Conservation (phyloP, 1,139 yeast species). For the Suhomyces atakaporum region DNA sequence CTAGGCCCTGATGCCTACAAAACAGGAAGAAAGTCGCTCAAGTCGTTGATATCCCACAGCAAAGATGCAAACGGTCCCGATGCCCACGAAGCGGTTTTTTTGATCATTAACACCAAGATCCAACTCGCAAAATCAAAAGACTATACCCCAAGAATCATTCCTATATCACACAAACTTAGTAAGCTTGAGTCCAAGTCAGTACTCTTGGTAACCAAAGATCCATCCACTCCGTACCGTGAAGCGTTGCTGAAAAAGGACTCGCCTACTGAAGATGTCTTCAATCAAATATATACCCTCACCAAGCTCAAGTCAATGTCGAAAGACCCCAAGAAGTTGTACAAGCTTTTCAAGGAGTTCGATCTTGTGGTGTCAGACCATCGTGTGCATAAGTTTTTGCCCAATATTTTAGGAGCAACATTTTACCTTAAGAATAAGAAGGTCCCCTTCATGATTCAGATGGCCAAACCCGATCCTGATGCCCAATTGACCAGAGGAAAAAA, state of each 20-base stretch:
- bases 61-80: slow-evolving; percentile 19
- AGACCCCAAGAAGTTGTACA: slow-evolving; percentile 45
- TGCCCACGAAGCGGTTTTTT: slow-evolving; percentile 39
- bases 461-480: slow-evolving; percentile 49
- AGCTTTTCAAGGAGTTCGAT: slow-evolving; percentile 61
- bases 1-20: slow-evolving; percentile 31
- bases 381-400: slow-evolving; percentile 59
- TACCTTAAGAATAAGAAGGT: slow-evolving; percentile 60
- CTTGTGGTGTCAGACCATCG: slow-evolving; percentile 67
- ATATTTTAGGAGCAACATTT: slow-evolving; percentile 56
- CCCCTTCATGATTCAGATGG: slow-evolving; percentile 69
- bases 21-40: slow-evolving; percentile 34
- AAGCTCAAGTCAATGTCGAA: slow-evolving; percentile 51
- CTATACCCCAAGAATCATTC: slow-evolving; percentile 64
- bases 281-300: slow-evolving; percentile 57
- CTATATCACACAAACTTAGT: slow-evolving; percentile 54
- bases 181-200: slow-evolving; percentile 51
- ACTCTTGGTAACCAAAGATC: slow-evolving; percentile 67
- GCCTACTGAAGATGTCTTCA: slow-evolving; percentile 59
- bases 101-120: slow-evolving; percentile 55
- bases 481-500: slow-evolving; percentile 30
- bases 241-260: slow-evolving; percentile 48
- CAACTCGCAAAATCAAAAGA: slow-evolving; percentile 54
- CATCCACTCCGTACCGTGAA: slow-evolving; percentile 55
- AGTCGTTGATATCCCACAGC: slow-evolving; percentile 37